phyloP scores from a whole-genome alignment of 192 early-diverging fungal genomes.

The Dissophora ornata region DNA sequence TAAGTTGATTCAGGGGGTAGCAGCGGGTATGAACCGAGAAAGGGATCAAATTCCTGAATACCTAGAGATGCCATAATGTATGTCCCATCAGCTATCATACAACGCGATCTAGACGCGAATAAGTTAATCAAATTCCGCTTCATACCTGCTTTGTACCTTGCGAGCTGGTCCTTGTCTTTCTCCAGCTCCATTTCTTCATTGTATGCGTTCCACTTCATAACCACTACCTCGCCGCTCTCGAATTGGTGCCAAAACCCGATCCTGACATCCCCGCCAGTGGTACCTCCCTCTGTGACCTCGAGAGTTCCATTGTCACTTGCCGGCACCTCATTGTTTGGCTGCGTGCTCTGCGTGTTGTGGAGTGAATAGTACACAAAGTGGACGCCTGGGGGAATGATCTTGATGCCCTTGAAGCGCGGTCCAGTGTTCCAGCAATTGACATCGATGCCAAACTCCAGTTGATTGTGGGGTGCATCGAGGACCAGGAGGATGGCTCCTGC shows the following conservation, averaged over 20 bases:
- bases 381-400: constrained; percentile 92
- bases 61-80: constrained; percentile 51
- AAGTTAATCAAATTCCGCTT: not conserved
- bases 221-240: constrained; percentile 70
- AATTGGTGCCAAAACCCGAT: constrained; percentile 35
- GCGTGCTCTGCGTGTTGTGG: constrained; percentile 59
- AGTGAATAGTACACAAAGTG: constrained; percentile 90
- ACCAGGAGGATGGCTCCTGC: constrained; percentile 85
- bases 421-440: constrained; percentile 91
- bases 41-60: constrained; percentile 82
- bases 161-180: constrained; percentile 70
- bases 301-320: constrained; percentile 11
- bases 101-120: no score
- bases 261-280: constrained; percentile 32
- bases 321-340: not conserved
- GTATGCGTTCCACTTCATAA: constrained; percentile 81
- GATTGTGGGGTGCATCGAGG: constrained; percentile 78
- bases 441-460: constrained; percentile 88
- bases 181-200: constrained; percentile 74
- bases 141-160: constrained; percentile 72
- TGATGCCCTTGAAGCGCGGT: constrained; percentile 90
- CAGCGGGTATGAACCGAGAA: constrained; percentile 85
- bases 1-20: constrained; percentile 70
- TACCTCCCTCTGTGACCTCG: constrained; percentile 28
- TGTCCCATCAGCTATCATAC: not conserved